These are phyloP conservation scores for Xylaria digitata DNA, from an alignment of 2,329 filamentous ascomycete species.

Conservation along the genomic window DNA sequence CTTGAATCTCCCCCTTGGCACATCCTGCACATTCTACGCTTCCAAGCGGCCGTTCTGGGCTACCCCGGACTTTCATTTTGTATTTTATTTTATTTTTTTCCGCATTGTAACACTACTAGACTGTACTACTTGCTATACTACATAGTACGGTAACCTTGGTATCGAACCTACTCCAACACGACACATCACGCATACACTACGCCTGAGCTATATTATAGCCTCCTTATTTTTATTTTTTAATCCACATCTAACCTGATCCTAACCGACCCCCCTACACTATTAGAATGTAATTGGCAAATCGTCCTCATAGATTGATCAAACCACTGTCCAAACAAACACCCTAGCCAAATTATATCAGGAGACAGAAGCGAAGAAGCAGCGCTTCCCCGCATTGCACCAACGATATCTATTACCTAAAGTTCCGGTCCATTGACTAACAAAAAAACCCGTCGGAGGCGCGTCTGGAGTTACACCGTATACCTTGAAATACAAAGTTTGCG, in stretches of 20 bases:
- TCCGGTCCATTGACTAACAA: conserved; percentile 59
- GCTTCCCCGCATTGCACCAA: conserved; percentile 57
- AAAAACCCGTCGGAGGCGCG: conserved; percentile 45
- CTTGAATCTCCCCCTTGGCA: background rate
- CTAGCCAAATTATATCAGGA: conserved; percentile 36
- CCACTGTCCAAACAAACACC: background rate
- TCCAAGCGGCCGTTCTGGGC: conserved; percentile 2
- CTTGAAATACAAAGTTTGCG: conserved; percentile 19
- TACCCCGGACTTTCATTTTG: conserved; percentile 28
- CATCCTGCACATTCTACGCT: background rate
- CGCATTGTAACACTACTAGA: no score
- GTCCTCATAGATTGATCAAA: conserved; percentile 26
- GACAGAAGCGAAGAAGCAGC: conserved; percentile 41
- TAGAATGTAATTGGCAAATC: conserved; percentile 18
- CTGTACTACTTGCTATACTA: no score
- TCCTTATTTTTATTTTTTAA: conserved; percentile 27
- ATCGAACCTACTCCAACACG: conserved; percentile 15
- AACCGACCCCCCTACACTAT: conserved; percentile 18
- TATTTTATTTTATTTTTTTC: background rate
- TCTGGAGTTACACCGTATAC: conserved; percentile 36
- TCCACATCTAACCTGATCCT: conserved; percentile 11
- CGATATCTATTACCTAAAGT: conserved; percentile 60
- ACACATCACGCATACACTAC: conserved; percentile 19
- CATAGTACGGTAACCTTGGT: background rate
- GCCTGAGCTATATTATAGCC: background rate